phyloP scores from a whole-genome alignment of 202 grass and related monocot genomes.

The Miscanthus sacchariflorus region DNA sequence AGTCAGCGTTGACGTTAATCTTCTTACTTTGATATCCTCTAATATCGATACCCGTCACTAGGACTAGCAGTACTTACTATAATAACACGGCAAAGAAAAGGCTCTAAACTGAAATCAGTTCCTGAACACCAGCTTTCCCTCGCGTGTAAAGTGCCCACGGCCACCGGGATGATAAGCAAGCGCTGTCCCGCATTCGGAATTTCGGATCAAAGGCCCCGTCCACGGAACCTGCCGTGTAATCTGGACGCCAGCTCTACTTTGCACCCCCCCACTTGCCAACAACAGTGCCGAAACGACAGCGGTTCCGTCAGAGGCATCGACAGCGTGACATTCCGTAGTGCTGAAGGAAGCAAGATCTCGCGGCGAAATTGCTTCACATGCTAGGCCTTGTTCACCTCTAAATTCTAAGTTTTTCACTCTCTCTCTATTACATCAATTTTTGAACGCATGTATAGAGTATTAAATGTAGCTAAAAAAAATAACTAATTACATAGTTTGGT shows the following conservation, averaged over 20 bases:
- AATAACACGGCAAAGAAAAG: slow-evolving; percentile 29
- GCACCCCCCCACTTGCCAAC: slow-evolving; percentile 1
- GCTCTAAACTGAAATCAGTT: not conserved
- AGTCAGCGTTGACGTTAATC: too few relatives aligned
- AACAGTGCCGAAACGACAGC: not conserved
- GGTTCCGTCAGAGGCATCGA: not conserved
- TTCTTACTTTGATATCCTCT: too few relatives aligned
- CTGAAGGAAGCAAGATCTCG: slow-evolving; percentile 39
- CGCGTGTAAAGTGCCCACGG: not conserved
- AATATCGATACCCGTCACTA: too few relatives aligned
- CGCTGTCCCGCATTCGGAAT: not conserved
- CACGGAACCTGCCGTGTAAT: slow-evolving; percentile 28
- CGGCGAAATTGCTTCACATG: slow-evolving; percentile 39
- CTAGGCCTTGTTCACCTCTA: not conserved
- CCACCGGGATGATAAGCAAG: not conserved
- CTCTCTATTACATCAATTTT: too few relatives aligned
- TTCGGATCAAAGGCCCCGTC: not conserved
- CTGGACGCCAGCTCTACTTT: slow-evolving; percentile 18
- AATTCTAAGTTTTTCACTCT: too few relatives aligned
- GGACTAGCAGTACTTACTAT: not conserved
- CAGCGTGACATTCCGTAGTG: slow-evolving; percentile 38
- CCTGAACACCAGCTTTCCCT: not conserved
- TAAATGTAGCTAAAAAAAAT: too few relatives aligned
- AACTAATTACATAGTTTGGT: too few relatives aligned
- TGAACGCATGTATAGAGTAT: too few relatives aligned